Conservation (phyloP, 2,329 filamentous ascomycete species). For the Ophiocordyceps camponoti-leonardi region DNA sequence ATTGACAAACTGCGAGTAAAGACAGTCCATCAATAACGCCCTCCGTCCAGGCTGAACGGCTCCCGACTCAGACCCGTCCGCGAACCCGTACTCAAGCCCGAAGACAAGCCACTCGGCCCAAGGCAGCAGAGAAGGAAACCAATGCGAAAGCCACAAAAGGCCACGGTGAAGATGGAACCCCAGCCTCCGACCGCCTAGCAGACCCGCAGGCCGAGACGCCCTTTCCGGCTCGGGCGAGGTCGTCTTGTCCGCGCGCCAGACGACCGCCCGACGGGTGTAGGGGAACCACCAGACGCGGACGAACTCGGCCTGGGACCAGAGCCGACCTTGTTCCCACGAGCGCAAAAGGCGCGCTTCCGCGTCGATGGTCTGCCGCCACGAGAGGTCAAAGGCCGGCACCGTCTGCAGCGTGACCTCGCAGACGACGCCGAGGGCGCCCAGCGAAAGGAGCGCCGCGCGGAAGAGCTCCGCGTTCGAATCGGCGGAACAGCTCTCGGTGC, state of each 20-base stretch:
- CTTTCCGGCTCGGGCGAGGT: background rate
- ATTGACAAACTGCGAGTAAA: conserved; percentile 97
- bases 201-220: conserved; percentile 26
- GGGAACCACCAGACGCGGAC: conserved; percentile 97
- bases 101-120: conserved; percentile 95
- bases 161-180: conserved; percentile 90
- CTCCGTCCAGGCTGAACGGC: conserved; percentile 66
- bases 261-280: conserved; percentile 71
- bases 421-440: conserved; percentile 83
- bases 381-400: conserved; percentile 64
- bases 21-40: conserved; percentile 86
- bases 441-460: conserved; percentile 68
- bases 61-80: conserved; percentile 45
- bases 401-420: conserved; percentile 76
- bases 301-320: conserved; percentile 80
- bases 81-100: conserved; percentile 92
- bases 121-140: conserved; percentile 62
- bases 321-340: conserved; percentile 47
- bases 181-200: conserved; percentile 36
- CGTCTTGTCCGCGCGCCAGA: conserved; percentile 79
- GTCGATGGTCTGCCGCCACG: conserved; percentile 70
- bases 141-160: conserved; percentile 65
- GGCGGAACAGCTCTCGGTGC: conserved; percentile 51
- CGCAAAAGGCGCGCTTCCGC: conserved; percentile 50
- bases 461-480: conserved; percentile 60